These are phyloP conservation scores for Pythium scleroteichum DNA, from an alignment of 352 stramenopile genomes.

Conservation along the genomic window DNA sequence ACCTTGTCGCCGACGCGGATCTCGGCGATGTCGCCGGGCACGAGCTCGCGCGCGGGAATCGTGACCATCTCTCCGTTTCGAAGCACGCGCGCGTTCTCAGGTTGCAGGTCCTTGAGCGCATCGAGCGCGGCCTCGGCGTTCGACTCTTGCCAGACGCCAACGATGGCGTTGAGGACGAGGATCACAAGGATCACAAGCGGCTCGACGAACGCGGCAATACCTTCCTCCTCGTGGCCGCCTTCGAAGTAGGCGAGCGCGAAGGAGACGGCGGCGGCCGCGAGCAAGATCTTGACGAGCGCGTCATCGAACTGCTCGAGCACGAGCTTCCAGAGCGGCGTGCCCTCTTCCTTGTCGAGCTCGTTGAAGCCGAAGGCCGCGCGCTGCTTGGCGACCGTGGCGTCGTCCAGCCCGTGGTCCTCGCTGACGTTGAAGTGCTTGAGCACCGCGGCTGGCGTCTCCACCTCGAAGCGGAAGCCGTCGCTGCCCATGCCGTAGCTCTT, in stretches of 20 bases:
- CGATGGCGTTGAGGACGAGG: conserved; percentile 95
- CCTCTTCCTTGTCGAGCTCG: conserved; percentile 89
- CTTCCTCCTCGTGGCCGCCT: conserved; percentile 82
- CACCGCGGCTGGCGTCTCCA: conserved; percentile 73
- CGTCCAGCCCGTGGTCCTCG: conserved; percentile 57
- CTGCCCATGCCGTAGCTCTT: conserved; percentile 8
- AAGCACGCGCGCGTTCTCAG: conserved; percentile 88
- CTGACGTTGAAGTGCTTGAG: conserved; percentile 74
- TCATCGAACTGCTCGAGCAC: conserved; percentile 99
- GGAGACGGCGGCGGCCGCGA: conserved; percentile 95
- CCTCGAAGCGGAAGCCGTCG: conserved; percentile 44
- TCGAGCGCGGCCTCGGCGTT: conserved; percentile 94
- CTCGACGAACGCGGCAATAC: conserved; percentile 94
- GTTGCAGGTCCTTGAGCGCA: conserved; percentile 95
- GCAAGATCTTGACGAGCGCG: conserved; percentile 97
- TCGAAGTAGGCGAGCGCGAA: conserved; percentile 94
- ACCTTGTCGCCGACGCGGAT: conserved; percentile 97
- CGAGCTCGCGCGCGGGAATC: conserved; percentile 89
- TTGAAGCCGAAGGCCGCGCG: conserved; percentile 77
- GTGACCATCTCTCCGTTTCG: conserved; percentile 84
- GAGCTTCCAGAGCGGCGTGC: conserved; percentile 91
- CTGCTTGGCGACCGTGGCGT: conserved; percentile 54
- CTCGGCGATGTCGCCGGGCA: conserved; percentile 97
- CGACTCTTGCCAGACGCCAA: conserved; percentile 96
- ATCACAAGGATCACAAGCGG: conserved; percentile 97